Evolutionary conservation across 257 asterid species (phyloP).

Genomic region (Echites panduratus): DNA sequence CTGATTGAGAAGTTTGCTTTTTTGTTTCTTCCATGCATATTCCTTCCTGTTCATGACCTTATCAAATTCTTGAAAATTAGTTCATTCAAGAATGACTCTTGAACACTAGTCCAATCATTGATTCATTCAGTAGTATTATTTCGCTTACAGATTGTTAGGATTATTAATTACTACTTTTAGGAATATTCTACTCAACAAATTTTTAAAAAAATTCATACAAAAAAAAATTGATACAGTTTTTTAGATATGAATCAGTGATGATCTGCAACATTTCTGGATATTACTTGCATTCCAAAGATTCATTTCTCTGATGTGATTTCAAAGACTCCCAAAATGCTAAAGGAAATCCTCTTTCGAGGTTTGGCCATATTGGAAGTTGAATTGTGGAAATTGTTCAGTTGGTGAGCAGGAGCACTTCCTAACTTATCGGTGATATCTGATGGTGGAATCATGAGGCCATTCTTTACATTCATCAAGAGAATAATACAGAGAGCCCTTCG

Average conservation of each 20-base stretch:
- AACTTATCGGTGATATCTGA: constrained; percentile 4
- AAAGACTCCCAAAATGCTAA: constrained; percentile 2
- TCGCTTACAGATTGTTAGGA: too few species aligned
- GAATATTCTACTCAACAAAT: not conserved
- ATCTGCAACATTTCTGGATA: constrained; percentile 17
- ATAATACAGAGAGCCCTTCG: constrained; percentile 4
- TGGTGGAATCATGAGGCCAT: constrained; percentile 12
- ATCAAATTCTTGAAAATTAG: not conserved
- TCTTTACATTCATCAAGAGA: constrained; percentile 27
- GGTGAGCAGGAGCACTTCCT: not conserved
- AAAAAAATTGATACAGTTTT: too few species aligned
- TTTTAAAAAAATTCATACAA: too few species aligned
- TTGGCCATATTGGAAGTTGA: constrained; percentile 17
- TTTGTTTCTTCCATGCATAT: not conserved
- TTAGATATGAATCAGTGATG: constrained; percentile 8
- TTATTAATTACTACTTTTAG: not conserved
- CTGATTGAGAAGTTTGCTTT: too few species aligned
- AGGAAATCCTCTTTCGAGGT: constrained; percentile 6
- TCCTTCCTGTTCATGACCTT: not conserved
- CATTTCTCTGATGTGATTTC: constrained; percentile 3
- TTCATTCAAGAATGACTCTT: not conserved
- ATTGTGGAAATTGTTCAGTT: not conserved
- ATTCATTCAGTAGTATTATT: too few species aligned
- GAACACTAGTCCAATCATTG: not conserved
- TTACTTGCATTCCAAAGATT: constrained; percentile 12